These are phyloP conservation scores for Isabelozyma pseudorhagii DNA, from an alignment of 805 yeast species.

Conservation along the genomic window DNA sequence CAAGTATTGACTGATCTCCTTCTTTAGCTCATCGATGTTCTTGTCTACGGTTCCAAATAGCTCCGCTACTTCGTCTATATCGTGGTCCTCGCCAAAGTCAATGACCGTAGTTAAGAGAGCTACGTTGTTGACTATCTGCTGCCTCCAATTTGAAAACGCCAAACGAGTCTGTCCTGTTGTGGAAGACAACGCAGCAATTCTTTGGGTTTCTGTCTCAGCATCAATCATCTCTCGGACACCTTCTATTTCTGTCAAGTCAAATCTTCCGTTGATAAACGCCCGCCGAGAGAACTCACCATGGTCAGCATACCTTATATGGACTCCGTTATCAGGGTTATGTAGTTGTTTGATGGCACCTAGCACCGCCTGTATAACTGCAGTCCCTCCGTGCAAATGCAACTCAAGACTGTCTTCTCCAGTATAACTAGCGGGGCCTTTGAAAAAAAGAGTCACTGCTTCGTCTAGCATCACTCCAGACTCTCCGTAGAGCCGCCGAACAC, in stretches of 20 bases:
- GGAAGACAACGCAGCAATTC: constrained; percentile 69
- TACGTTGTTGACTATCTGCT: constrained; percentile 56
- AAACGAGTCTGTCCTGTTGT: constrained; percentile 65
- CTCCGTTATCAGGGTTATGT: constrained; percentile 42
- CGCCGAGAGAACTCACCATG: constrained; percentile 89
- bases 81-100: constrained; percentile 94
- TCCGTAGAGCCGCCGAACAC: constrained; percentile 54
- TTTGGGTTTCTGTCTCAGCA: constrained; percentile 90
- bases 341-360: constrained; percentile 55
- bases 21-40: constrained; percentile 39
- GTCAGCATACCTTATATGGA: constrained; percentile 72
- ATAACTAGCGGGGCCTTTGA: constrained; percentile 71
- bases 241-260: constrained; percentile 87
- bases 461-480: constrained; percentile 51
- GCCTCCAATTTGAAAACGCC: constrained; percentile 65
- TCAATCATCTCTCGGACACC: constrained; percentile 86
- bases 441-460: constrained; percentile 69
- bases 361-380: constrained; percentile 73
- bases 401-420: constrained; percentile 93
- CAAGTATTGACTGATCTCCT: constrained; percentile 45
- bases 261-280: constrained; percentile 79
- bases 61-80: constrained; percentile 59
- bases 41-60: constrained; percentile 50
- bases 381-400: constrained; percentile 92
- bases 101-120: constrained; percentile 84